These are phyloP conservation scores for Atractiella rhizophila DNA, from an alignment of 768 basidiomycete genomes.

Conservation along the genomic window DNA sequence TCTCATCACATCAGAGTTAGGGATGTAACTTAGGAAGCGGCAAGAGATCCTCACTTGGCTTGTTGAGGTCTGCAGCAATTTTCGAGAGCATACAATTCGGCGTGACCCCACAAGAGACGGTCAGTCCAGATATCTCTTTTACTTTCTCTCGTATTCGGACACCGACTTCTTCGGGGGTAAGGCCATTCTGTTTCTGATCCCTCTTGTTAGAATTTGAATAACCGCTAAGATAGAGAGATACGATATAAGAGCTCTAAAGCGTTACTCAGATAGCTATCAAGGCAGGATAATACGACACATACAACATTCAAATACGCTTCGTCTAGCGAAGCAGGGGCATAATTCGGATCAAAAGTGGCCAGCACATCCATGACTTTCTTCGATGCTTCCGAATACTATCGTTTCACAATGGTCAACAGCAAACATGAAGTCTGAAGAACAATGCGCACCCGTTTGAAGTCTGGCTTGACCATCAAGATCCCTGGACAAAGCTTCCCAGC, in stretches of 20 bases:
- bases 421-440: too few relatives aligned
- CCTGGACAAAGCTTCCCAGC: slow-evolving; percentile 84
- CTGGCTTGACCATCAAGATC: slow-evolving; percentile 35
- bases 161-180: slow-evolving; percentile 50
- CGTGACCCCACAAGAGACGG: slow-evolving; percentile 84
- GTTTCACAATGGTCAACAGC: too few relatives aligned
- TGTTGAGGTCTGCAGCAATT: slow-evolving; percentile 25
- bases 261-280: too few relatives aligned
- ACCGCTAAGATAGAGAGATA: too few relatives aligned
- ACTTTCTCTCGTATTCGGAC: slow-evolving; percentile 47
- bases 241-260: too few relatives aligned
- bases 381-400: slow-evolving; percentile 16
- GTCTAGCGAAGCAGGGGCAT: slow-evolving; percentile 55
- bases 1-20: neutral
- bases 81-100: slow-evolving; percentile 94
- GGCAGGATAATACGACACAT: too few relatives aligned
- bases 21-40: neutral
- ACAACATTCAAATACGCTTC: slow-evolving; percentile 85
- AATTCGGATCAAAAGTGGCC: slow-evolving; percentile 34
- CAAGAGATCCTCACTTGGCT: slow-evolving; percentile 9
- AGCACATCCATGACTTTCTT: slow-evolving; percentile 41
- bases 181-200: slow-evolving; percentile 32
- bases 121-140: slow-evolving; percentile 50
- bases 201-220: too few relatives aligned
- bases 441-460: too few relatives aligned